Percentiles rank a stretch among this genome's conserved stretches.
Evolutionary conservation across 2,329 filamentous ascomycete genomes (phyloP).

Genomic region (Colletotrichum lentis): DNA sequence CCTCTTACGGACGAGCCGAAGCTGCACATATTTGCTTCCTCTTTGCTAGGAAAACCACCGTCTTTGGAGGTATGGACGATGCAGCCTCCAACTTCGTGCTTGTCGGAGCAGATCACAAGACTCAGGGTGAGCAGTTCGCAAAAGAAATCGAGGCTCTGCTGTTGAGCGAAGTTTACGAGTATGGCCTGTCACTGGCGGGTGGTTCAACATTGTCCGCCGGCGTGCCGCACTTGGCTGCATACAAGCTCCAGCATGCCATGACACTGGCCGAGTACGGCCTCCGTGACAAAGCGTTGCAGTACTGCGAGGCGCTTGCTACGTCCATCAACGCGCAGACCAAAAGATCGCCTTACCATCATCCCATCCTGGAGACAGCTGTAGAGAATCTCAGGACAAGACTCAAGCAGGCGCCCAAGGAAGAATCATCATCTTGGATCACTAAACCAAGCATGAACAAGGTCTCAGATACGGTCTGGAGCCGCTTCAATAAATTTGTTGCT

Average conservation of each 20-base stretch:
- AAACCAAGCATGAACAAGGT: constrained; percentile 97
- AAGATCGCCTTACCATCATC: constrained; percentile 86
- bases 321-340: constrained; percentile 83
- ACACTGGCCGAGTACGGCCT: constrained; percentile 84
- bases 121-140: constrained; percentile 74
- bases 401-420: constrained; percentile 84
- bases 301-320: constrained; percentile 83
- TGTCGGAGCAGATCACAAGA: constrained; percentile 82
- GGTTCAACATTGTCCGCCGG: constrained; percentile 59
- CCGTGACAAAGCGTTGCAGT: constrained; percentile 83
- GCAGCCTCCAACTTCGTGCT: constrained; percentile 80
- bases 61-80: constrained; percentile 87
- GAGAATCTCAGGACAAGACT: constrained; percentile 86
- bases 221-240: constrained; percentile 84
- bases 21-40: constrained; percentile 95
- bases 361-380: constrained; percentile 74
- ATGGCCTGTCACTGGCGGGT: constrained; percentile 77
- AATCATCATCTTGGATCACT: constrained; percentile 86
- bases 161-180: constrained; percentile 96
- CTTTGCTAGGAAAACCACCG: constrained; percentile 75
- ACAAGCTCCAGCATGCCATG: constrained; percentile 90
- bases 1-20: constrained; percentile 85
- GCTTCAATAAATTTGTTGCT: constrained; percentile 95
- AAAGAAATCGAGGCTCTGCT: constrained; percentile 87
- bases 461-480: constrained; percentile 86